Evolutionary conservation across 345 rosid genomes (phyloP).

Genomic region (Boechera divaricarpa): DNA sequence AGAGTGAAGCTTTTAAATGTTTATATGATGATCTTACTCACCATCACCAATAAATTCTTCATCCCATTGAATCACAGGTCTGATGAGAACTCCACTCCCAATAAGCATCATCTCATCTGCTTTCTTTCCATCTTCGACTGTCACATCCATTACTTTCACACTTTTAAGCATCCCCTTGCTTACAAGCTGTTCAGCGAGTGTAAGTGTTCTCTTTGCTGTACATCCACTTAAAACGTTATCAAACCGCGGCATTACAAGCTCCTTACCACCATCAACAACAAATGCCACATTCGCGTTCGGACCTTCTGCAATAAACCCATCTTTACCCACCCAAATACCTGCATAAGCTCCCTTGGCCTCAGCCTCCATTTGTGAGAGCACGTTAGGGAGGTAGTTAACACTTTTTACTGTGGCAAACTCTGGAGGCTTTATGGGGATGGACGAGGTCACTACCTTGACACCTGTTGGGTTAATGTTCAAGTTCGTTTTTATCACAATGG

Average conservation of each 20-base stretch:
- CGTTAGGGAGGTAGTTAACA: conserved; percentile 92
- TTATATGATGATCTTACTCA: conserved; percentile 45
- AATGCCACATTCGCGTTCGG: conserved; percentile 97
- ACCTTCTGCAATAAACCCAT: conserved; percentile 91
- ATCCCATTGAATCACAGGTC: conserved; percentile 77
- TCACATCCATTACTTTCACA: conserved; percentile 54
- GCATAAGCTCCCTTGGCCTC: conserved; percentile 78
- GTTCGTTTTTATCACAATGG: conserved; percentile 65
- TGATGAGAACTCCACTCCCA: conserved; percentile 80
- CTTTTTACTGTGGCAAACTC: conserved; percentile 79
- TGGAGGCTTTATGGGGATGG: conserved; percentile 75
- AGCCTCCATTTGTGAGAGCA: conserved; percentile 92
- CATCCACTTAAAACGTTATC: conserved; percentile 82
- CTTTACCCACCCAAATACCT: conserved; percentile 76
- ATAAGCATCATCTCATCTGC: conserved; percentile 94
- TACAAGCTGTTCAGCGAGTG: conserved; percentile 65
- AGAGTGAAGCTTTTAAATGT: background rate
- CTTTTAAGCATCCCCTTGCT: conserved; percentile 60
- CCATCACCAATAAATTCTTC: conserved; percentile 73
- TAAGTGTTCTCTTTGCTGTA: conserved; percentile 78
- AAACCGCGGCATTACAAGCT: conserved; percentile 78
- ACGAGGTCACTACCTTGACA: conserved; percentile 74
- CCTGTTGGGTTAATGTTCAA: conserved; percentile 56
- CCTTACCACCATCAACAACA: conserved; percentile 61
- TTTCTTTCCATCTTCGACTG: conserved; percentile 70